A percentile compares a stretch with the other conserved stretches of the same genome.
These are phyloP conservation scores for Hyphopichia wangnamkhiaoensis DNA, from an alignment of 1,139 yeast genomes.

Conservation along the genomic window DNA sequence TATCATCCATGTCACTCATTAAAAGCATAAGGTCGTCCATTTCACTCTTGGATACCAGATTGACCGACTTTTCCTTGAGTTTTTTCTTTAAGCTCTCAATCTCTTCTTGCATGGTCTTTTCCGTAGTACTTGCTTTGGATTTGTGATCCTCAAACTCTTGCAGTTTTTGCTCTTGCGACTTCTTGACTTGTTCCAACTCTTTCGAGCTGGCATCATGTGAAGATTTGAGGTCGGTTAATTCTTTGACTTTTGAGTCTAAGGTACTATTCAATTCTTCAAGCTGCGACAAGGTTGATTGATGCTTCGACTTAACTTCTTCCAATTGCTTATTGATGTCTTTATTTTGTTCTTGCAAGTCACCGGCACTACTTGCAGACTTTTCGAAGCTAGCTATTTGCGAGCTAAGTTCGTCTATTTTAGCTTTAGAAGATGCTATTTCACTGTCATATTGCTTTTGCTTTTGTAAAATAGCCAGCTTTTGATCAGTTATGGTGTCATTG, in stretches of 20 bases:
- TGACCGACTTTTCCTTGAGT: constrained; percentile 13
- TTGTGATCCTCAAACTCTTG: background rate
- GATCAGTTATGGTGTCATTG: constrained; percentile 1
- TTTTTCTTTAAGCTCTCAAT: constrained; percentile 13
- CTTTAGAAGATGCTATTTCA: too few species aligned
- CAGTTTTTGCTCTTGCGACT: background rate
- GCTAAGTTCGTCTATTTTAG: background rate
- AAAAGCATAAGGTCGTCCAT: constrained; percentile 76
- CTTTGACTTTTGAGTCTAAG: background rate
- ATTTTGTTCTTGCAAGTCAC: too few species aligned
- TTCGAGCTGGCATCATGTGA: constrained; percentile 5
- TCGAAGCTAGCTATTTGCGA: too few species aligned
- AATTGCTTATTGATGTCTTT: constrained; percentile 6
- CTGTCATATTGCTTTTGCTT: too few species aligned
- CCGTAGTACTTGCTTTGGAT: too few species aligned
- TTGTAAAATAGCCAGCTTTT: too few species aligned
- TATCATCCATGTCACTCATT: constrained; percentile 74
- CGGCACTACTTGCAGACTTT: too few species aligned
- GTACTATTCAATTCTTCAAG: background rate
- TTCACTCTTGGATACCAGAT: constrained; percentile 56
- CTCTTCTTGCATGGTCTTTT: constrained; percentile 9
- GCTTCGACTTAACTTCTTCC: constrained; percentile 2
- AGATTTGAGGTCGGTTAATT: constrained; percentile 4
- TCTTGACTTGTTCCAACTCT: constrained; percentile 10
- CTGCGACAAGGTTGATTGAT: background rate